These are phyloP conservation scores for Penicillium sp. DNA, from an alignment of 2,329 filamentous ascomycete genomes.

Conservation along the genomic window DNA sequence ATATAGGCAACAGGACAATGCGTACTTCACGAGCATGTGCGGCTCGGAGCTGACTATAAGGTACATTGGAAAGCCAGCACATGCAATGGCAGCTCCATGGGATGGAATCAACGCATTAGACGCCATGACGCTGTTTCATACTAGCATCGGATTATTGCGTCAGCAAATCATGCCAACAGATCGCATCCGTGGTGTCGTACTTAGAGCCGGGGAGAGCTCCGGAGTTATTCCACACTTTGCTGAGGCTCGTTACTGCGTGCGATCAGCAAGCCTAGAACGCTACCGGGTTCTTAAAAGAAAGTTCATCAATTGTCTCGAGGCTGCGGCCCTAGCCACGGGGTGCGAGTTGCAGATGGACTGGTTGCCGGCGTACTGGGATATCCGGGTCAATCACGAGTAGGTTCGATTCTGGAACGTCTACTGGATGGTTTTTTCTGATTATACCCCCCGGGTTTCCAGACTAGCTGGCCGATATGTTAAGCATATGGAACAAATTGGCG, in stretches of 20 bases:
- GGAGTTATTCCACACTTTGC: constrained; percentile 56
- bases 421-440: too few relatives aligned
- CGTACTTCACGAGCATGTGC: constrained; percentile 17
- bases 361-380: neutral
- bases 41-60: constrained; percentile 30
- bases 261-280: constrained; percentile 35
- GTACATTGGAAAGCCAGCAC: constrained; percentile 48
- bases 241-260: constrained; percentile 43
- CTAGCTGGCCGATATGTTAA: neutral
- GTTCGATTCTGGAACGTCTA: too few relatives aligned
- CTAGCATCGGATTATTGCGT: constrained; percentile 48
- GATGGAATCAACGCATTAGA: constrained; percentile 58
- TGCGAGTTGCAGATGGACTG: constrained; percentile 17
- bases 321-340: constrained; percentile 31
- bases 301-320: constrained; percentile 32
- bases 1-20: neutral
- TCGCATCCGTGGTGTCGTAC: constrained; percentile 52
- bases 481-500: neutral
- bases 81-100: constrained; percentile 56
- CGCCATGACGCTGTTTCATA: constrained; percentile 47
- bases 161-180: constrained; percentile 54
- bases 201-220: constrained; percentile 49
- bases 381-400: neutral
- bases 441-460: neutral
- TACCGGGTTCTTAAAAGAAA: neutral